Base-by-base conservation (phyloP, 192 early-diverging fungal species). In the Linderina pennispora region DNA sequence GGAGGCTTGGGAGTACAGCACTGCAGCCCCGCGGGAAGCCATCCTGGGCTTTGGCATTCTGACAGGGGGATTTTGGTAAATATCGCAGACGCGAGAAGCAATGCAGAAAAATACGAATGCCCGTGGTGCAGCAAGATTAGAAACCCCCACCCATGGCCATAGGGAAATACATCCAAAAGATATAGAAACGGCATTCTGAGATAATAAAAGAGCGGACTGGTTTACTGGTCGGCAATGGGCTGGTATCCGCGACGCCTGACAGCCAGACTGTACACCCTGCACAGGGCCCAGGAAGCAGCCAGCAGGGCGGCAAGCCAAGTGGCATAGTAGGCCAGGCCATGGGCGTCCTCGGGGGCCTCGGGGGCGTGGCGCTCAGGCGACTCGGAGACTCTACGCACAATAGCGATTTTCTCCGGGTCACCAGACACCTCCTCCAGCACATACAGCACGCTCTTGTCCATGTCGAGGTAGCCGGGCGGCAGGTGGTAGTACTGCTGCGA, bases 401-500 rank as follows among this genome's bases (percentile, higher is more conserved):
- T 36, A 7, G 24, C 22, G 13, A 63, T 59, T 20, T 50, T 23
- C 15, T 55, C 48, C 4, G 69, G 62, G 1, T 50, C 20, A 4
- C 69, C 69, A 8, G 25, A 38, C 9, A 73, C 8, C 28, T 73
- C 69, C 38, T 73, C 69, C 20, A 73, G 20, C 21, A 65, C 43
- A 38, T 58, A 59, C 7, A 66, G 17, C 1, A 39, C 25, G 43
- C 50, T 58, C 1, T 11, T 28, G 18, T 57, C 36, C 3, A 54
- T 28, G 23, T 41, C 40, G 10, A 73, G 50, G 40, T 64, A 73
- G 1, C 57, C 54, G 10, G 45, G 23, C 5, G 61, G 62, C 16
- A 73, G 50, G 20, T 64, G 69, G 50, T 73, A 73, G 51, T 57
- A 73, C 21, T 42, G 51, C 62, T 73, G 69, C 18, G 69, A 54